A percentile compares a stretch with the other conserved stretches of the same genome.
Conservation (phyloP, 1,284 basidiomycete genomes). For the Agaricales sp. region DNA sequence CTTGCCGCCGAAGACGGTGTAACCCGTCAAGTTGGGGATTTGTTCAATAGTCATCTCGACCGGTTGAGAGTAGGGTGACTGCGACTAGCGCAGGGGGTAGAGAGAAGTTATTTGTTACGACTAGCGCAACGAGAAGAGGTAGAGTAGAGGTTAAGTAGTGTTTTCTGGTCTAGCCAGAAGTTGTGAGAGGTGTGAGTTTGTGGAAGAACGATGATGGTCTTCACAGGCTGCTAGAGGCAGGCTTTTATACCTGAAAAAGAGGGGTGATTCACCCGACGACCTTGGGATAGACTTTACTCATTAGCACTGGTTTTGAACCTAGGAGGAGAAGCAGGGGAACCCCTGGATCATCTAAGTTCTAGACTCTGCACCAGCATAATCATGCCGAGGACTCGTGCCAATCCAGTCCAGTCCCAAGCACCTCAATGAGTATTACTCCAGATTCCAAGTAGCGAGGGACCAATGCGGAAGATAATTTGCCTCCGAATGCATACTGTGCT, state of each 20-base stretch:
- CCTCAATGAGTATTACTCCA: too few relatives aligned
- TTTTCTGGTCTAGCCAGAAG: not conserved
- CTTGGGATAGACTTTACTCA: not conserved
- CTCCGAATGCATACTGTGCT: too few relatives aligned
- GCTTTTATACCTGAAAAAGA: not conserved
- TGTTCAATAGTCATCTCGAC: not conserved
- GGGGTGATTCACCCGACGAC: not conserved
- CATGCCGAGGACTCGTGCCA: too few relatives aligned
- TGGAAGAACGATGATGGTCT: not conserved
- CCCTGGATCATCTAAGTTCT: too few relatives aligned
- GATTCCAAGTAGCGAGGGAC: too few relatives aligned
- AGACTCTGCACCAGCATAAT: too few relatives aligned
- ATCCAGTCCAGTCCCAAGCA: too few relatives aligned
- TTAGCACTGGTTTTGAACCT: not conserved
- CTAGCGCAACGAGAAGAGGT: too few relatives aligned
- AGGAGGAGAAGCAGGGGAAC: too few relatives aligned
- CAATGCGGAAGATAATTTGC: too few relatives aligned
- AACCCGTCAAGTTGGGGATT: not conserved
- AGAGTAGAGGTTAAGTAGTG: not conserved
- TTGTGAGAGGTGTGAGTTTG: not conserved
- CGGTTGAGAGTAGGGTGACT: not conserved
- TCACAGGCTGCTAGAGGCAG: not conserved
- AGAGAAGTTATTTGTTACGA: too few relatives aligned
- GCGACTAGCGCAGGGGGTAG: too few relatives aligned
- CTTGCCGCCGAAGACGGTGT: not conserved